phyloP scores from a whole-genome alignment of 495 filamentous ascomycete species.

The Neurospora tetraspora region DNA sequence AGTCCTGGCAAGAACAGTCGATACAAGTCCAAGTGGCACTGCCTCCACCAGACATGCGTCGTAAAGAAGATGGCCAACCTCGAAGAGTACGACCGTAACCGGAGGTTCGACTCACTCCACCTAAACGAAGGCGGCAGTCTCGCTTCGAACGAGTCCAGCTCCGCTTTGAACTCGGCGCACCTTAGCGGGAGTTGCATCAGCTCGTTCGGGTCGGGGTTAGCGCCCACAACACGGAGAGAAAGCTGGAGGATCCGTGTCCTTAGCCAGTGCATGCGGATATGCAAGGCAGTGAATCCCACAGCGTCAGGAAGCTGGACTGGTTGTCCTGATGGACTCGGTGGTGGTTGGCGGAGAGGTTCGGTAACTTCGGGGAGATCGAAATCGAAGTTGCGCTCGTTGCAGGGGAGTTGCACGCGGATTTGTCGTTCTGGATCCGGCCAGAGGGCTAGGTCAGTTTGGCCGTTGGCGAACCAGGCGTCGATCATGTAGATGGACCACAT shows the following conservation, averaged over 20 bases:
- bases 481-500: slow-evolving; percentile 45
- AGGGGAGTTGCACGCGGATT: slow-evolving; percentile 38
- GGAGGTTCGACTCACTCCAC: slow-evolving; percentile 38
- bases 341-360: slow-evolving; percentile 30
- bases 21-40: slow-evolving; percentile 41
- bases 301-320: slow-evolving; percentile 30
- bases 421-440: slow-evolving; percentile 31
- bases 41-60: slow-evolving; percentile 42
- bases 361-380: slow-evolving; percentile 40
- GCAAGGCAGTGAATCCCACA: slow-evolving; percentile 38
- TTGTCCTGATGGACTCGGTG: slow-evolving; percentile 13
- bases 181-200: slow-evolving; percentile 29
- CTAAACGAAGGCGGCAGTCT: slow-evolving; percentile 35
- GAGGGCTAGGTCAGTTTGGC: slow-evolving; percentile 36
- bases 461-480: slow-evolving; percentile 35
- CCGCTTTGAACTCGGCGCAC: slow-evolving; percentile 29
- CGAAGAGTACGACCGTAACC: slow-evolving; percentile 38
- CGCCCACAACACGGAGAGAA: slow-evolving; percentile 22
- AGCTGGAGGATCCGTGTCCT: slow-evolving; percentile 34
- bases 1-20: slow-evolving; percentile 35
- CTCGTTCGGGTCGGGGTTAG: slow-evolving; percentile 22
- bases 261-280: slow-evolving; percentile 38
- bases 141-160: slow-evolving; percentile 35
- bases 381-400: slow-evolving; percentile 44
- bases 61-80: slow-evolving; percentile 38